Percentiles rank a stretch among this genome's conserved stretches.
Conservation (phyloP, 441 rosid genomes). For the Pelargonium hybrid region DNA sequence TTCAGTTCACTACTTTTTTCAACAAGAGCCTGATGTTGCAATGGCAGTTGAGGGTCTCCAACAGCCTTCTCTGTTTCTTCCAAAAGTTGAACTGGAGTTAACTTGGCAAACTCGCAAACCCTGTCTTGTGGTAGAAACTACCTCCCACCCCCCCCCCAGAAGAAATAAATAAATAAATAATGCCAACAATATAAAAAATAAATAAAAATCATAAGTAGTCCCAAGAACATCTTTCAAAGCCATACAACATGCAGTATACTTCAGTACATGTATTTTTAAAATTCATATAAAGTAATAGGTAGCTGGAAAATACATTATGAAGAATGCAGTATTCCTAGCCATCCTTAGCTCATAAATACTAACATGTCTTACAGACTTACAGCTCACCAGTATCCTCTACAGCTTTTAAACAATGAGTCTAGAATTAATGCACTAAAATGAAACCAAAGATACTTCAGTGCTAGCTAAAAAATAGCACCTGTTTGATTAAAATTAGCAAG, state of each 20-base stretch:
- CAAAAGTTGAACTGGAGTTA: conserved; percentile 83
- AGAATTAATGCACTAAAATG: not conserved
- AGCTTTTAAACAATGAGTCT: not conserved
- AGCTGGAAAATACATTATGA: not conserved
- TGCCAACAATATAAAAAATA: not conserved
- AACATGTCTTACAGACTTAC: not conserved
- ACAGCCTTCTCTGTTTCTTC: conserved; percentile 98
- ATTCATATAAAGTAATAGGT: not conserved
- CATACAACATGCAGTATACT: conserved; percentile 1
- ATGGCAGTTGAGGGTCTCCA: conserved; percentile 87
- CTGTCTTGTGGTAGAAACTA: conserved; percentile 91
- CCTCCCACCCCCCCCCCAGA: conserved; percentile 14
- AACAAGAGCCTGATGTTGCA: conserved; percentile 61
- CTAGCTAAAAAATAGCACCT: not conserved
- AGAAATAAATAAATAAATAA: not conserved
- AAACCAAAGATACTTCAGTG: not conserved
- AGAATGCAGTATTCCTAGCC: not conserved
- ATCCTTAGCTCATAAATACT: not conserved
- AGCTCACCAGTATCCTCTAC: not conserved
- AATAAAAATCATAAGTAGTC: not conserved
- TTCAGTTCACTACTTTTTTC: conserved; percentile 67
- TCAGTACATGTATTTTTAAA: not conserved
- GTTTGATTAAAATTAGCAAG: not conserved
- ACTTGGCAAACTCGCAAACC: conserved; percentile 89
- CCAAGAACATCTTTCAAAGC: not conserved